Conservation (phyloP, 2,329 filamentous ascomycete genomes). For the Trichophaea hybrida region DNA sequence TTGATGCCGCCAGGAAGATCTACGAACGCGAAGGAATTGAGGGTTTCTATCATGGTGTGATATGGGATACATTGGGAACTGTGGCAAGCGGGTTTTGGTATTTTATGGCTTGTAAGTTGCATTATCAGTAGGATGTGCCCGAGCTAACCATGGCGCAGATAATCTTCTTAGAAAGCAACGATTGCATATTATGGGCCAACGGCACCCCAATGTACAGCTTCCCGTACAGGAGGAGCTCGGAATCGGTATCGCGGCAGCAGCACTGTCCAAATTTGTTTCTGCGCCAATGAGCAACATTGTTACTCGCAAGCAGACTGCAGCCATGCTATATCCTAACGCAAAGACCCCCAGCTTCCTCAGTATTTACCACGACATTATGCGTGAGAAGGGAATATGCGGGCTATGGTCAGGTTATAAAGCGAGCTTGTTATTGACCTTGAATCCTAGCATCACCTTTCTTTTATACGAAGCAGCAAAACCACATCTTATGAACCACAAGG, state of each 20-base stretch:
- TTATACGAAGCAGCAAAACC: slow-evolving; percentile 58
- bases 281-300: slow-evolving; percentile 73
- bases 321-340: slow-evolving; percentile 28
- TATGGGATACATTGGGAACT: slow-evolving; percentile 51
- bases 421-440: slow-evolving; percentile 63
- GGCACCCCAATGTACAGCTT: slow-evolving; percentile 34
- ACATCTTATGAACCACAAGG: slow-evolving; percentile 38
- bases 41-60: slow-evolving; percentile 55
- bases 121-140: not conserved
- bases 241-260: slow-evolving; percentile 59
- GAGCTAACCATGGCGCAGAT: slow-evolving; percentile 31
- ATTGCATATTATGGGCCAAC: slow-evolving; percentile 29
- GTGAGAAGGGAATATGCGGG: slow-evolving; percentile 56
- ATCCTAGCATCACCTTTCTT: slow-evolving; percentile 75
- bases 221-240: slow-evolving; percentile 57
- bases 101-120: slow-evolving; percentile 24
- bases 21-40: slow-evolving; percentile 51
- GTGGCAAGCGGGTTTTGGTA: slow-evolving; percentile 32
- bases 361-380: slow-evolving; percentile 48
- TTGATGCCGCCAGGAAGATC: slow-evolving; percentile 58
- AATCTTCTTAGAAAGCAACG: slow-evolving; percentile 36
- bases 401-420: slow-evolving; percentile 86
- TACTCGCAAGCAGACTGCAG: slow-evolving; percentile 57
- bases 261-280: slow-evolving; percentile 59
- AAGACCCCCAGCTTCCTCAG: slow-evolving; percentile 29